Evolutionary conservation across 148 eudicot genomes (phyloP).

Genomic region (Fallopia convolvulus): DNA sequence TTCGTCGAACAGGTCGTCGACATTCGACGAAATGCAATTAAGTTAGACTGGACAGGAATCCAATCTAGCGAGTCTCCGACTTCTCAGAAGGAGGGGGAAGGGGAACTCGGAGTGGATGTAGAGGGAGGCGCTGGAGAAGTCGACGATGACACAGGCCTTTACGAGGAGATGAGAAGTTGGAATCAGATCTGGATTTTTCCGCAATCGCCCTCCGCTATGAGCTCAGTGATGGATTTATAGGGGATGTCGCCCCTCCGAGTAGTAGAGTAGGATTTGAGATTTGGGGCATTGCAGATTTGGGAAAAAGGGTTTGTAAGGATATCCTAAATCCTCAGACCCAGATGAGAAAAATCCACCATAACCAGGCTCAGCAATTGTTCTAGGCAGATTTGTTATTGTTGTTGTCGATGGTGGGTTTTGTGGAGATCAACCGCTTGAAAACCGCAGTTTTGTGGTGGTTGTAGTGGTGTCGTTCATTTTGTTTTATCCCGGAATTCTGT

Average conservation of each 20-base stretch:
- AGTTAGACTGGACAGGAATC: slow-evolving; percentile 32
- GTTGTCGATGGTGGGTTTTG: neutral
- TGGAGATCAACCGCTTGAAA: slow-evolving; percentile 7
- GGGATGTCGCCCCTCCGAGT: no score
- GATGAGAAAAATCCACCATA: neutral
- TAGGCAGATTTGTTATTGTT: neutral
- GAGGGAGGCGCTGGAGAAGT: no score
- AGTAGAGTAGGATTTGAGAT: slow-evolving; percentile 9
- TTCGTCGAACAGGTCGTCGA: slow-evolving; percentile 72
- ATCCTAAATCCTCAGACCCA: slow-evolving; percentile 25
- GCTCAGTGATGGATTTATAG: no score
- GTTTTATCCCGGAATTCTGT: no score
- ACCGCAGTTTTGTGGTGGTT: slow-evolving; percentile 10
- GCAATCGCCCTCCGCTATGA: no score
- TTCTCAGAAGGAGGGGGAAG: slow-evolving; percentile 23
- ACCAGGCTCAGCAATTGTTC: neutral
- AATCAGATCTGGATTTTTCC: no score
- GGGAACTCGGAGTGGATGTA: no score
- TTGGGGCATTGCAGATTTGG: slow-evolving; percentile 9
- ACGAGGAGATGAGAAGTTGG: no score
- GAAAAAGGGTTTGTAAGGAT: slow-evolving; percentile 37
- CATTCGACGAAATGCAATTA: slow-evolving; percentile 34
- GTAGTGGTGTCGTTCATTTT: no score
- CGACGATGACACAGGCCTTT: no score
- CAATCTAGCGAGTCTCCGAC: slow-evolving; percentile 35